phyloP scores from a whole-genome alignment of 768 basidiomycete species.

The Mycena metata region DNA sequence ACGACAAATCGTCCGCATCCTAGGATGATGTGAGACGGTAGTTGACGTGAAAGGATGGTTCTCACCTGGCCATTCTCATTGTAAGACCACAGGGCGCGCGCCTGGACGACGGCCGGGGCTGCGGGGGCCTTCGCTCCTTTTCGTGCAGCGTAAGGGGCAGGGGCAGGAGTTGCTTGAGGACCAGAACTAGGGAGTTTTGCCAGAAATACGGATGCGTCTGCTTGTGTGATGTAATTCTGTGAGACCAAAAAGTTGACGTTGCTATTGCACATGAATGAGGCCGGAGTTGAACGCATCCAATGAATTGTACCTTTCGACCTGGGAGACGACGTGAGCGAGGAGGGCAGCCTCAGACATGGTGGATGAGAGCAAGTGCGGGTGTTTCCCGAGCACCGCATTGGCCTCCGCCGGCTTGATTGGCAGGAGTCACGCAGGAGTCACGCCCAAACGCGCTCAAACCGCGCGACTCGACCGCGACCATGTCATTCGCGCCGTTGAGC shows the following conservation, averaged over 20 bases:
- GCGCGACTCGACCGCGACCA: conserved; percentile 29
- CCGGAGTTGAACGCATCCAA: no score
- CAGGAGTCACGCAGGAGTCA: conserved; percentile 24
- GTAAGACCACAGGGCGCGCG: conserved; percentile 76
- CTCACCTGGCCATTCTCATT: conserved; percentile 69
- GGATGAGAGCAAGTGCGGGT: not conserved
- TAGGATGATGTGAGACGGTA: conserved; percentile 44
- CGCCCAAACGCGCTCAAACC: no score
- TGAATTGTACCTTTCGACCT: conserved; percentile 56
- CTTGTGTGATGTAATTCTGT: conserved; percentile 65
- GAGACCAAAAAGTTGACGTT: conserved; percentile 70
- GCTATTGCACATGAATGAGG: not conserved
- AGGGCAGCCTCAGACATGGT: conserved; percentile 54
- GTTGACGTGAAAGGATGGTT: conserved; percentile 14
- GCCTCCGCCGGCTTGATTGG: no score
- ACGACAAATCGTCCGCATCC: conserved; percentile 86
- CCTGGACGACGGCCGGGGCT: conserved; percentile 52
- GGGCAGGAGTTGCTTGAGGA: conserved; percentile 30
- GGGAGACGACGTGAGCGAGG: conserved; percentile 70
- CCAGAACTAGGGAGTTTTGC: conserved; percentile 58
- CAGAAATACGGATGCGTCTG: conserved; percentile 64
- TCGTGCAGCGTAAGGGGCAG: conserved; percentile 35
- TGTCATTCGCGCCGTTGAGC: conserved; percentile 55
- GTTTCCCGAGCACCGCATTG: no score
- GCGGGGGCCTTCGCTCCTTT: conserved; percentile 28